Evolutionary conservation across 2,329 filamentous ascomycete species (phyloP).

Genomic region (Teratosphaeria nubilosa): DNA sequence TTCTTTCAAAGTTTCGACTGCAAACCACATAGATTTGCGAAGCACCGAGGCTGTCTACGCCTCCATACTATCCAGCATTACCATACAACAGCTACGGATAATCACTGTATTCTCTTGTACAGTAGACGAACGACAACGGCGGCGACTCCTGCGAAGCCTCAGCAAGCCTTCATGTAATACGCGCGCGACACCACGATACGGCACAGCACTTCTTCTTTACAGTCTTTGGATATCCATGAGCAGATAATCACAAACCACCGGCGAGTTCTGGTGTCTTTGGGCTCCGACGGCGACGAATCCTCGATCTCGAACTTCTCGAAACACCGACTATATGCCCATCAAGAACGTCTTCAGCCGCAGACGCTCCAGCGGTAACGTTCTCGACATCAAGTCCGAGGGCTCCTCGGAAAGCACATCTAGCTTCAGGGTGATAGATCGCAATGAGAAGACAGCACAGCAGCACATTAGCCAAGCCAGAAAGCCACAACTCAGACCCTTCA

Average conservation of each 20-base stretch:
- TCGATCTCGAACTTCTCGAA: conserved; percentile 3
- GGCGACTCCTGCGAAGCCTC: neutral
- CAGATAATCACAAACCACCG: neutral
- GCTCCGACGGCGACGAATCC: neutral
- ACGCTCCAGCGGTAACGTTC: conserved; percentile 45
- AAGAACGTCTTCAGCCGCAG: conserved; percentile 42
- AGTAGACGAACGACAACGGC: neutral
- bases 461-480: conserved; percentile 5
- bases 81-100: neutral
- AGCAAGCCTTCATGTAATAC: neutral
- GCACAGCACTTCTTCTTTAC: neutral
- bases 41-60: neutral
- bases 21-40: neutral
- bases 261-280: neutral
- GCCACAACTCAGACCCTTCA: conserved; percentile 20
- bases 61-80: neutral
- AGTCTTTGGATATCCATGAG: neutral
- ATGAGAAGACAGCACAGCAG: conserved; percentile 28
- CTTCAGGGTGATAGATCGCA: conserved; percentile 46
- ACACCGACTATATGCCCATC: conserved; percentile 40
- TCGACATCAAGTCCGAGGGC: conserved; percentile 28
- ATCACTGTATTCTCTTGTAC: neutral
- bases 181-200: neutral
- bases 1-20: neutral
- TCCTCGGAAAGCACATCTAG: conserved; percentile 26